Percentiles rank a stretch among this genome's conserved stretches.
Evolutionary conservation across 108 stramenopile genomes (phyloP).

Genomic region (Nannochloropsis salina): DNA sequence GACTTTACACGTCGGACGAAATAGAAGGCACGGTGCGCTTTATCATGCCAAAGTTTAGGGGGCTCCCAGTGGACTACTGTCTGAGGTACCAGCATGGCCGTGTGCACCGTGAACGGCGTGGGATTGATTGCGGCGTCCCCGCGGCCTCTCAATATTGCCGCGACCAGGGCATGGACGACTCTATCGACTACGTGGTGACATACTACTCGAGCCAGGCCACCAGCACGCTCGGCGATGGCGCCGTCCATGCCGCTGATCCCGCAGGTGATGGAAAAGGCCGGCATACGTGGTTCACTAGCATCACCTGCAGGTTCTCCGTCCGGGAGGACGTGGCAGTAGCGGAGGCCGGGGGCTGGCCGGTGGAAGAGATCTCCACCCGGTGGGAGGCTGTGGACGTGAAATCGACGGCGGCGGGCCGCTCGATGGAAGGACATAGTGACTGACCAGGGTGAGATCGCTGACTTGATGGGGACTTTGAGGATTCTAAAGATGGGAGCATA

Average conservation of each 20-base stretch:
- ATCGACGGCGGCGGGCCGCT: no score
- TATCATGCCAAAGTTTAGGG: neutral
- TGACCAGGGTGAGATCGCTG: no score
- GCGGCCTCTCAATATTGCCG: neutral
- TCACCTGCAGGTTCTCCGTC: neutral
- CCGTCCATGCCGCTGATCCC: neutral
- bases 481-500: no score
- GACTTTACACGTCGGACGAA: neutral
- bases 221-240: neutral
- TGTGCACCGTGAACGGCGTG: neutral
- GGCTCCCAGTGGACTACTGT: neutral
- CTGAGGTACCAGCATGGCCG: neutral
- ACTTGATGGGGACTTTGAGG: no score
- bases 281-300: neutral
- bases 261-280: neutral
- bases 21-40: neutral
- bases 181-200: neutral
- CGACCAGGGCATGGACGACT: neutral
- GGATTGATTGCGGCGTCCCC: neutral
- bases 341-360: no score
- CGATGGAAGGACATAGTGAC: no score
- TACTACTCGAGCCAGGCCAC: conserved; percentile 13
- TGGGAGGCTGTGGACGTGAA: no score
- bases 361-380: no score
- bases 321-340: no score